Evolutionary conservation across 768 basidiomycete genomes (phyloP), one percentile per base, ranked within the genome.

Genomic region (Hygrocybe coccinea): DNA sequence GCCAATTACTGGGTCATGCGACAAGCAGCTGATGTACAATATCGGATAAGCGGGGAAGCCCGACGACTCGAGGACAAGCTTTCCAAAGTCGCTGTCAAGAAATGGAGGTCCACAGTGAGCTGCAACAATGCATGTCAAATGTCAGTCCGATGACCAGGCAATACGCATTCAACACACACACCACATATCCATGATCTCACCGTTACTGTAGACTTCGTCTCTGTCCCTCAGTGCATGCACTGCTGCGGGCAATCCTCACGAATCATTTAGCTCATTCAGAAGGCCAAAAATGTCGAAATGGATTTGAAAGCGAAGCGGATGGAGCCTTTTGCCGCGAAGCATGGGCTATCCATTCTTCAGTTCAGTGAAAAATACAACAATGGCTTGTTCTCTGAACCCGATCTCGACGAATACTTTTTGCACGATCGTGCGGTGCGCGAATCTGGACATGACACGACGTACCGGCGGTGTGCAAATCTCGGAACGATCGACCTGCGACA

Each of bases 351-450:
- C 9, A 85, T 98, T 56, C 82, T 91, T 65, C 97, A 99, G 74
- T 99, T 97, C 73, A 95, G 89, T 70, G 92, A 97, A 72, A 87
- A 87, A 66, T 99, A 98, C 76, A 97, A 94, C 69, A 83, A 87
- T 39, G 89, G 89, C 11, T 67, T 79, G 35, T 74, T 98, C 65
- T 79, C 84, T 61, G 94, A 95, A 70, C 94, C 94, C 5, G 82
- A 74, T 54, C 81, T 99, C 2, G 95, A 99, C 71, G 95, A 95
- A 65, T 99, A 97, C 76, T 97, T 99, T 78, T 69, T 95, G 58
- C 95, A 97, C 70, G 95, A 97, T 68, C 91, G 95, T 56, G 83
- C 93, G 9, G 95, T 99, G 29, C 88, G 95, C 51, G 95, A 99
- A 75, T 92, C 89, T 7, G 94, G 95, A 37, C 94, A 95, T 69